phyloP scores from a whole-genome alignment of 1,284 basidiomycete species.

The Meripilus lineatus region DNA sequence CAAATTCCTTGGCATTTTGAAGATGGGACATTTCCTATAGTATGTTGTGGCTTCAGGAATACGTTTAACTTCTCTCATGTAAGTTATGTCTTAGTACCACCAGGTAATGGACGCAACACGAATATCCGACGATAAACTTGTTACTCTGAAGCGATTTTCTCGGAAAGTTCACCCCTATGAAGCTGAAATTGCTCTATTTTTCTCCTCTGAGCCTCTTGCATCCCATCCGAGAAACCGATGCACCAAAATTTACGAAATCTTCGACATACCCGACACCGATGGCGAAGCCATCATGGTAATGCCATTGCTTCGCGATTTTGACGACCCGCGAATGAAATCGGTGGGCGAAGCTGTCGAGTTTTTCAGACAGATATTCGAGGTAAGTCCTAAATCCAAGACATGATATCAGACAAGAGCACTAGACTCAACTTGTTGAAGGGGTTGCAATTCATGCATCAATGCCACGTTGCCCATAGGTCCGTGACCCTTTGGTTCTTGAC shows the following conservation, averaged over 20 bases:
- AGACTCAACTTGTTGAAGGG: slow-evolving; percentile 11
- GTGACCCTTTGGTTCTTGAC: background rate
- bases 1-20: slow-evolving; percentile 7
- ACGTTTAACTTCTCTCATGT: background rate
- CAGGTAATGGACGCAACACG: slow-evolving; percentile 12
- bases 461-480: slow-evolving; percentile 23
- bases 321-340: background rate
- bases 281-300: background rate
- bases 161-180: slow-evolving; percentile 6
- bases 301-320: background rate
- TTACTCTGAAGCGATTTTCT: slow-evolving; percentile 18
- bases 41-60: background rate
- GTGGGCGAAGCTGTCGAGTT: slow-evolving; percentile 3
- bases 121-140: slow-evolving; percentile 8
- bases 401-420: background rate
- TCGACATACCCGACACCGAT: background rate
- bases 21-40: slow-evolving; percentile 7
- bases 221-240: slow-evolving; percentile 1
- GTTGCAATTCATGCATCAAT: slow-evolving; percentile 19
- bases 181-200: background rate
- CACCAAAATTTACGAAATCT: background rate
- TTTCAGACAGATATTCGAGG: slow-evolving; percentile 6
- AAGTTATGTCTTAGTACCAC: background rate
- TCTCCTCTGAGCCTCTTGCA: background rate
- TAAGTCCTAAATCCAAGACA: background rate